Base-by-base conservation (phyloP, 2,329 filamentous ascomycete genomes). In the Mycogone perniciosa region DNA sequence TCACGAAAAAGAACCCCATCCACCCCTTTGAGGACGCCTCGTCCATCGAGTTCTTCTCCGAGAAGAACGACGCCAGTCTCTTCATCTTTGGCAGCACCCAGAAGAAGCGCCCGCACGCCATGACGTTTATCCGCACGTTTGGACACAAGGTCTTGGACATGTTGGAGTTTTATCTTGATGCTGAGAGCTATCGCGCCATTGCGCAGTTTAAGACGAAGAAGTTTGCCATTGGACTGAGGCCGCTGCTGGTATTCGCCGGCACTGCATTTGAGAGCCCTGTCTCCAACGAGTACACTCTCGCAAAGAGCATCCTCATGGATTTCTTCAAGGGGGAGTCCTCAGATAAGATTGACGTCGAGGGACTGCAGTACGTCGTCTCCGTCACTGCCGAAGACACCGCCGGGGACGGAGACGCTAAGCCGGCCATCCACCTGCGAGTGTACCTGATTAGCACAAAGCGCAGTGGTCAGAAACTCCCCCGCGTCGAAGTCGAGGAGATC, bases 1-100 rank as follows among this genome's bases (percentile, higher is more conserved):
- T 99, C 75, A 88, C 84, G 71, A 99, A 97, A 80, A 97, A 97
- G 76, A 99, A 99, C 71, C 79, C 84, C 60, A 86, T 96, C 62
- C 90, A 93, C 70, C 93, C 93, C 2, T 99, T 99, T 70, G 92
- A 96, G 69, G 90, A 95, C 67, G 75, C 87, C 57, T 77, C 85
- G 30, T 92, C 87, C 48, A 80, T 97, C 59, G 89, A 96, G 71
- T 99, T 99, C 76, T 91, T 99, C 76, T 86, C 86, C 56, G 85
- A 91, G 66, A 99, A 97, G 76, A 99, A 99, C 72, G 93, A 99
- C 69, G 85, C 88, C 63, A 87, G 84, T 42, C 75, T 96, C 44
- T 79, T 96, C 58, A 79, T 93, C 58, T 95, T 95, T 62, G 91
- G 85, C 47, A 85, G 81, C 67, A 86, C 85, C 69, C 89, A 81